These are phyloP conservation scores for Kodamaea leandrae DNA, from an alignment of 805 yeast species.

Conservation along the genomic window DNA sequence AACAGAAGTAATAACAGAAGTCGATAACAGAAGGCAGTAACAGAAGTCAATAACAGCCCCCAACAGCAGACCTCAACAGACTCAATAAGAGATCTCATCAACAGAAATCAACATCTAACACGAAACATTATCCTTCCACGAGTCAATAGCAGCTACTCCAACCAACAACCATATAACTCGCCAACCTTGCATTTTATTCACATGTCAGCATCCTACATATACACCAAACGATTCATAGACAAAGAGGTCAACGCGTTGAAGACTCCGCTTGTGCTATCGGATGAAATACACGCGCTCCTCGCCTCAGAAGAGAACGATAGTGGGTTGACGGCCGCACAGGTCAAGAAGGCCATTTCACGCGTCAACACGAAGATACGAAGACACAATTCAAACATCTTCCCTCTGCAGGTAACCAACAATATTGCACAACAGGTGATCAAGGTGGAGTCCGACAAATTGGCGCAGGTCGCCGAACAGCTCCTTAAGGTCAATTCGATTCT, in stretches of 20 bases:
- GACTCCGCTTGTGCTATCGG: slow-evolving; percentile 25
- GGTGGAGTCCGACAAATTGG: slow-evolving; percentile 29
- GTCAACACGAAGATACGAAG: slow-evolving; percentile 24
- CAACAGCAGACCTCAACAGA: no score
- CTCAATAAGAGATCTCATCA: no score
- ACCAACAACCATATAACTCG: no score
- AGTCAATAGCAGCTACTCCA: no score
- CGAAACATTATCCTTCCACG: no score
- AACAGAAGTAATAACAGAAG: no score
- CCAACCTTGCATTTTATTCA: no score
- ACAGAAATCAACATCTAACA: no score
- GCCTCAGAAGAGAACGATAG: slow-evolving; percentile 10
- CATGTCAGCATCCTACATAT: slow-evolving; percentile 20
- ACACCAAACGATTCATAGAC: slow-evolving; percentile 35
- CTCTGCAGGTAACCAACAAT: slow-evolving; percentile 32
- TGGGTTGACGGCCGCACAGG: slow-evolving; percentile 10
- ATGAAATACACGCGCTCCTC: slow-evolving; percentile 12
- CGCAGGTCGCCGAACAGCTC: slow-evolving; percentile 28
- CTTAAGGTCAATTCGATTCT: slow-evolving; percentile 18
- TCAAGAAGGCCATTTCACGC: slow-evolving; percentile 21
- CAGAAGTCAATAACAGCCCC: no score
- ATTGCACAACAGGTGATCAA: slow-evolving; percentile 36
- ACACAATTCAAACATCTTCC: slow-evolving; percentile 27
- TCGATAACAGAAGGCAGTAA: no score
- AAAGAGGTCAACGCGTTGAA: slow-evolving; percentile 27